Evolutionary conservation across 768 basidiomycete genomes (phyloP), one percentile per base, ranked within the genome.

Genomic region (Suillus americanus): DNA sequence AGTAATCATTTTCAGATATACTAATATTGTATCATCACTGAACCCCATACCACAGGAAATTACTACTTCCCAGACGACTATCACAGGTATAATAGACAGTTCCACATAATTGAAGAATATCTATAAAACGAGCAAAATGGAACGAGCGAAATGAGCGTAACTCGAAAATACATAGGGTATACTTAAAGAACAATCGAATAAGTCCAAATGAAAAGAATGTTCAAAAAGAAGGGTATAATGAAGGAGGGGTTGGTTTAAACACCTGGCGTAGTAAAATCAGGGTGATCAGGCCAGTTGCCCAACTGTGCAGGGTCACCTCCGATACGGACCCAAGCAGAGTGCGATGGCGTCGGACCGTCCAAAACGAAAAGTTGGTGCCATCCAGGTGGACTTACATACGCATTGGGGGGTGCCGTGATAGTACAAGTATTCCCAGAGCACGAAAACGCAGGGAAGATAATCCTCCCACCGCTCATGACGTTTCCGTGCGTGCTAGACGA

Each of bases 401-500:
- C 77, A 68, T 91, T 87, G 0, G 91, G 91, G 12, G 92, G 92
- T 0, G 91, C 89, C 7, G 85, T 85, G 69, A 97, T 89, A 8
- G 88, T 89, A 70, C 95, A 90, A 1, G 84, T 86, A 56, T 83
- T 88, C 18, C 89, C 92, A 1, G 82, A 70, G 73, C 87, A 90
- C 8, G 83, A 79, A 73, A 94, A 89, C 18, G 81, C 83, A 5
- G 94, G 89, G 80, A 92, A 92, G 69, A 93, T 76, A 2, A 85
- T 86, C 62, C 89, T 82, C 2, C 84, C 83, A 1, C 89, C 89
- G 10, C 73, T 77, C 89, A 92, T 92, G 0, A 85, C 77, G 68
- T 92, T 92, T 13, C 90, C 91, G 71, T 91, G 90, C 0, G 89
- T 91, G 63, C 88, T 90, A 33, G 91, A 91, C 0, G 85, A 84